Evolutionary conservation across 2,329 filamentous ascomycete genomes (phyloP).

Genomic region (Aspergillus ruber): DNA sequence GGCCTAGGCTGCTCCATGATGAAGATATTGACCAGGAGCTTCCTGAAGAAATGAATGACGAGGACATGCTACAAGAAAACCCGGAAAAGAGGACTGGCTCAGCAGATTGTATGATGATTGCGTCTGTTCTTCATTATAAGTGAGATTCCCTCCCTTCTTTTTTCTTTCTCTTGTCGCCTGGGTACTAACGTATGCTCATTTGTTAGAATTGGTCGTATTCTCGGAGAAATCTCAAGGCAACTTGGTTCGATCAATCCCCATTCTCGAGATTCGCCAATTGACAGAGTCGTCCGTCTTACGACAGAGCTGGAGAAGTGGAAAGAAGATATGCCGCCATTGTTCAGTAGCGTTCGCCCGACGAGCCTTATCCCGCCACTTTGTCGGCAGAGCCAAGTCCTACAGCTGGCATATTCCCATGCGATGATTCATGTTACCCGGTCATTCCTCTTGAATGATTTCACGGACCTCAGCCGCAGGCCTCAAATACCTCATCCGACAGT

Average conservation of each 20-base stretch:
- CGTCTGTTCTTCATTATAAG: constrained; percentile 34
- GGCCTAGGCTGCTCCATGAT: constrained; percentile 56
- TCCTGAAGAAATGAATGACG: constrained; percentile 52
- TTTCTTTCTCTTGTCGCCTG: not conserved
- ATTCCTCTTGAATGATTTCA: constrained; percentile 32
- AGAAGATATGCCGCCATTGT: constrained; percentile 28
- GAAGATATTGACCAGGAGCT: constrained; percentile 58
- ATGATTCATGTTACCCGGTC: constrained; percentile 35
- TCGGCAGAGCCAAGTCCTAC: constrained; percentile 33
- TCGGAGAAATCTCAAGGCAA: constrained; percentile 43
- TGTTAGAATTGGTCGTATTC: constrained; percentile 45
- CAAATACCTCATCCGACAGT: constrained; percentile 24
- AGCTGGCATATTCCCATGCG: constrained; percentile 33
- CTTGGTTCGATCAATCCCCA: constrained; percentile 31
- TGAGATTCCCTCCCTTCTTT: constrained; percentile 12
- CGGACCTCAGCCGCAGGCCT: constrained; percentile 27
- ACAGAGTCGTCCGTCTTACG: constrained; percentile 28
- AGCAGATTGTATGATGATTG: constrained; percentile 35
- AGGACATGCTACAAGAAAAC: constrained; percentile 46
- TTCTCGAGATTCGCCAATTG: constrained; percentile 24
- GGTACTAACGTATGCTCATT: not conserved
- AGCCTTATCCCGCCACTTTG: constrained; percentile 34
- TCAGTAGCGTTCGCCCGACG: constrained; percentile 30
- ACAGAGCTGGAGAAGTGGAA: constrained; percentile 32
- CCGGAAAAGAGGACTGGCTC: constrained; percentile 27